A percentile compares a stretch with the other conserved stretches of the same genome.
phyloP scores from a whole-genome alignment of 768 basidiomycete genomes.

The Pleurotus citrinopileatus region DNA sequence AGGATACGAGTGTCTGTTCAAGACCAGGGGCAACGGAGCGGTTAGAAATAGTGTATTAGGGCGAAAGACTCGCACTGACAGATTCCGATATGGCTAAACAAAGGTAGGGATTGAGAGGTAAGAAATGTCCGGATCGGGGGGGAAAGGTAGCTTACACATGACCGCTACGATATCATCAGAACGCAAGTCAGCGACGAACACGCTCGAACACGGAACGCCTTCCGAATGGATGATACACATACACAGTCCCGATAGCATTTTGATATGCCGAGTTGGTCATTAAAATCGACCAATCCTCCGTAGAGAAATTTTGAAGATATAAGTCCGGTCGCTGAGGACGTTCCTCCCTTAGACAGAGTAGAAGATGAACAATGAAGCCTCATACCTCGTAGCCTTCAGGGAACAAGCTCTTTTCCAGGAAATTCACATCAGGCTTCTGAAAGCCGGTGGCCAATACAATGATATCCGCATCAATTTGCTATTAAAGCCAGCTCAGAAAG shows the following conservation, averaged over 20 bases:
- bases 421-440: conserved; percentile 40
- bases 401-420: conserved; percentile 46
- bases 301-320: conserved; percentile 54
- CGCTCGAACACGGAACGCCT: no score
- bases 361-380: neutral
- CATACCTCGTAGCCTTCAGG: conserved; percentile 44
- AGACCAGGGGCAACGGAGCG: neutral
- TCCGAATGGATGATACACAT: conserved; percentile 14
- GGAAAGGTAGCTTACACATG: conserved; percentile 35
- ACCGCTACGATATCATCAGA: conserved; percentile 30
- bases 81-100: conserved; percentile 49
- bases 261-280: conserved; percentile 50
- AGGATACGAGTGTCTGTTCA: conserved; percentile 46
- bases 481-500: neutral
- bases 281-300: conserved; percentile 50
- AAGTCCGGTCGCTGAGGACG: conserved; percentile 38
- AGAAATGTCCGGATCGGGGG: neutral
- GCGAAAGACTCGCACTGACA: no score
- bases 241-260: conserved; percentile 46
- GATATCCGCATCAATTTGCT: conserved; percentile 40
- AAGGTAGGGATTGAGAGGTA: neutral
- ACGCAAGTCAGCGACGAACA: no score
- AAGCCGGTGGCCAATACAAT: conserved; percentile 55
- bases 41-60: conserved; percentile 13
- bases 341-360: neutral